Base-by-base conservation (phyloP, 2,329 filamentous ascomycete genomes). In the Epichloe sp. region DNA sequence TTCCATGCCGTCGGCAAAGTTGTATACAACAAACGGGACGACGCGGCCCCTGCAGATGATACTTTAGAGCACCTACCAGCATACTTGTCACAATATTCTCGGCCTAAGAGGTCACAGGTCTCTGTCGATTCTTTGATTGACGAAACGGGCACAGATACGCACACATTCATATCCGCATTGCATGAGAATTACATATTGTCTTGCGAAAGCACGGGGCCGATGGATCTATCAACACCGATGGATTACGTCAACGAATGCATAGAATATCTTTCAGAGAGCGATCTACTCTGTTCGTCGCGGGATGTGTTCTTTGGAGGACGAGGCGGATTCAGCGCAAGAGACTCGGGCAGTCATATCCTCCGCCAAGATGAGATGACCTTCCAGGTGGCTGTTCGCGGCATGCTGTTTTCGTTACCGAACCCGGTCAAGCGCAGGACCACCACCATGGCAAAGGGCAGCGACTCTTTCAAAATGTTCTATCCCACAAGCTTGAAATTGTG, bases 1-100 rank as follows among this genome's bases (percentile, higher is more conserved):
- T 98, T 98, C 62, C 93, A 98, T 65, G 89, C 93, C 0, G 86
- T 97, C 12, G 93, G 91, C 3, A 96, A 93, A 63, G 87, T 98
- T 2, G 83, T 97, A 1, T 95, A 97, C 71, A 98, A 98, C 71
- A 98, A 96, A 65, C 79, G 93, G 44, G 77, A 85, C 21, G 80
- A 84, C 31, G 63, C 54, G 44, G 65, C 68, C 4, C 67, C 74
- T 12, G 58, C 65, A 8, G 62, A 63, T 8, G 68, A 73, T 35
- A 63, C 66, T 3, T 66, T 68, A 17, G 81, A 85, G 58, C 65
- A 66, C 23, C 69, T 88, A 17, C 84, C 84, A 5, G 59, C 65
- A n/a, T 77, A 80, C 63, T 64, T 86, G 37, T 70, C 73, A 3
- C 73, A 78, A 11, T 67, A 75, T 56, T 73, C 78, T 5, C 73